Percentiles rank a stretch among this genome's conserved stretches.
Conservation (phyloP, 1,284 basidiomycete species). For the Chalciporus sp. region DNA sequence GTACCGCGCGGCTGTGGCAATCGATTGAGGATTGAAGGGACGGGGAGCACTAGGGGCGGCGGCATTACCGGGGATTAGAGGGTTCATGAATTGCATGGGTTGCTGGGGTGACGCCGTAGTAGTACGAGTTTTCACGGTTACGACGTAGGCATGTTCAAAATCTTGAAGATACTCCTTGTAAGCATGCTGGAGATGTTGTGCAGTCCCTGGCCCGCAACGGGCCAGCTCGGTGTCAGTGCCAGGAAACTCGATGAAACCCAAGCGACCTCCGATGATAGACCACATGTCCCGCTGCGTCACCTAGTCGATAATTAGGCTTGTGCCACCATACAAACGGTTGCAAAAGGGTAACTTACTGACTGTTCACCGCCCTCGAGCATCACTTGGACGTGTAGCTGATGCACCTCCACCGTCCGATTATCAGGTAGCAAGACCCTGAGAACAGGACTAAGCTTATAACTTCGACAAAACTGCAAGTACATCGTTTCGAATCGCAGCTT, state of each 20-base stretch:
- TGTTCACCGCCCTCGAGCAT: conserved; percentile 54
- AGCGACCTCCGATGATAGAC: conserved; percentile 62
- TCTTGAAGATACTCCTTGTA: conserved; percentile 58
- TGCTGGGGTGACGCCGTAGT: conserved; percentile 17
- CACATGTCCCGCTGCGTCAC: conserved; percentile 60
- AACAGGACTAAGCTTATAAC: conserved; percentile 43
- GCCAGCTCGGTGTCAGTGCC: conserved; percentile 56
- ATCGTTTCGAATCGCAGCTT: conserved; percentile 50
- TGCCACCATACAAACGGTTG: not conserved
- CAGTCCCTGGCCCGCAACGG: conserved; percentile 60
- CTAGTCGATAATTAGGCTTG: conserved; percentile 36
- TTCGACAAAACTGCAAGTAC: conserved; percentile 50
- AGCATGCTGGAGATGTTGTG: conserved; percentile 56
- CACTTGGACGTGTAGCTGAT: conserved; percentile 57
- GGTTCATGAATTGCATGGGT: conserved; percentile 15
- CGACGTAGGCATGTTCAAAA: conserved; percentile 61
- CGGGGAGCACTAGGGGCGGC: conserved; percentile 16
- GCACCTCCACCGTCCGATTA: conserved; percentile 54
- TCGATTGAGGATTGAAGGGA: conserved; percentile 20
- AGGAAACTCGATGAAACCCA: conserved; percentile 65
- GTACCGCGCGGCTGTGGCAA: conserved; percentile 35
- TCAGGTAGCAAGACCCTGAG: conserved; percentile 48
- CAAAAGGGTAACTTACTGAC: conserved; percentile 42
- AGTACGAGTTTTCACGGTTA: conserved; percentile 27
- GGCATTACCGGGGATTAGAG: conserved; percentile 17